Conservation (phyloP, 495 filamentous ascomycete species). For the Aspergillus baeticus region DNA sequence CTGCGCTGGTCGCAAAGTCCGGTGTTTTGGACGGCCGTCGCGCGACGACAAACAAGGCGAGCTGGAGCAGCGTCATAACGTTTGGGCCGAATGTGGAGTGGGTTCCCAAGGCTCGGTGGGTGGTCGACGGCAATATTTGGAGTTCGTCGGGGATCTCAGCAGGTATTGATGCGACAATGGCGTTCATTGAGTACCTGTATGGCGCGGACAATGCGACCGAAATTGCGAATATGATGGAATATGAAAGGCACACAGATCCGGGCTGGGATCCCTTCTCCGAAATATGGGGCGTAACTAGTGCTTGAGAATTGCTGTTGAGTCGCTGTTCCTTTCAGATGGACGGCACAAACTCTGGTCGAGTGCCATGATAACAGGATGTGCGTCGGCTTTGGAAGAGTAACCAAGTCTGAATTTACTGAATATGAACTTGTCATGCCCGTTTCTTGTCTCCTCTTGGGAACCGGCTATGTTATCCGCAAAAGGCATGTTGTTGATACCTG, state of each 20-base stretch:
- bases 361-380: too few relatives aligned
- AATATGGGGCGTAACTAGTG: neutral
- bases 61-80: constrained; percentile 26
- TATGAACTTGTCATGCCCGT: too few relatives aligned
- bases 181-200: constrained; percentile 11
- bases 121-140: constrained; percentile 66
- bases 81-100: constrained; percentile 51
- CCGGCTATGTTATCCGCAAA: too few relatives aligned
- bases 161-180: constrained; percentile 61
- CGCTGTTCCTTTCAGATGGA: too few relatives aligned
- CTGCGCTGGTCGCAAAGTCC: constrained; percentile 47
- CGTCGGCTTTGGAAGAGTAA: too few relatives aligned
- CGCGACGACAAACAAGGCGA: constrained; percentile 53
- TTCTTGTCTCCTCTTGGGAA: too few relatives aligned
- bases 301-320: neutral
- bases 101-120: constrained; percentile 64
- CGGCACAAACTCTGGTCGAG: too few relatives aligned
- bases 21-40: constrained; percentile 57
- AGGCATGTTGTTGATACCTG: too few relatives aligned
- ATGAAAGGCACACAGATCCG: constrained; percentile 1
- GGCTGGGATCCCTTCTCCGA: constrained; percentile 8
- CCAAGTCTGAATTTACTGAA: too few relatives aligned
- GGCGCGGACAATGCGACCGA: constrained; percentile 1
- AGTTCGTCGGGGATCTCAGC: constrained; percentile 59
- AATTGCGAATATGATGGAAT: constrained; percentile 3